A percentile compares a stretch with the other conserved stretches of the same genome.
phyloP scores from a whole-genome alignment of 306 rosid genomes.

The Malus orientalis region DNA sequence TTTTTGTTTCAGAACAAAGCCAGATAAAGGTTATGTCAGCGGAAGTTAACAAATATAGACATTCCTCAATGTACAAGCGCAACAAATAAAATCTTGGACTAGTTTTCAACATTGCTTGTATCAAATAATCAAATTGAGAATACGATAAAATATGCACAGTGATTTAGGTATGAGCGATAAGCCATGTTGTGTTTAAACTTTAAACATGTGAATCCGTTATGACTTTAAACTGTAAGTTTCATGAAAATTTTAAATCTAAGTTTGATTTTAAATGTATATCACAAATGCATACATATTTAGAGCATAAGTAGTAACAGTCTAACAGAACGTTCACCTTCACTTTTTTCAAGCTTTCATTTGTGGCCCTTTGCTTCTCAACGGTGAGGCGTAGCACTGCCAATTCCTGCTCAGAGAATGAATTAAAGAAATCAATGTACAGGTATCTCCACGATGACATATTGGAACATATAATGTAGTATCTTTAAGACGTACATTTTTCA shows the following conservation, averaged over 20 bases:
- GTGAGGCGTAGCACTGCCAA: slow-evolving; percentile 39
- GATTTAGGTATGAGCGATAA: neutral
- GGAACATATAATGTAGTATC: neutral
- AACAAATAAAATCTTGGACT: too few species aligned
- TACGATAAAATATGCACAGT: neutral
- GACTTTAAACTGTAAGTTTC: neutral
- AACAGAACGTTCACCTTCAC: slow-evolving; percentile 45
- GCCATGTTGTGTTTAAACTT: neutral
- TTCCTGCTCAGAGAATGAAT: slow-evolving; percentile 42
- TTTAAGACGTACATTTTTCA: slow-evolving; percentile 49
- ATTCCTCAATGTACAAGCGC: too few species aligned
- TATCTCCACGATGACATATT: neutral
- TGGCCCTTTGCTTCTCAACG: slow-evolving; percentile 52
- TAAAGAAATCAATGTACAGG: slow-evolving; percentile 1
- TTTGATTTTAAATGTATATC: neutral
- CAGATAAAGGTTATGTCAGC: too few species aligned
- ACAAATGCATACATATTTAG: neutral
- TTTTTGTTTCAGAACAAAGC: too few species aligned
- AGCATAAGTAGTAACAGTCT: neutral
- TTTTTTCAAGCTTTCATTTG: slow-evolving; percentile 60
- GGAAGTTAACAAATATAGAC: too few species aligned
- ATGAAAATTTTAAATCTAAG: neutral
- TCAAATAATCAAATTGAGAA: neutral
- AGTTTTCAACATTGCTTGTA: neutral
- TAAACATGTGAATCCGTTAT: neutral